phyloP scores from a whole-genome alignment of 2,329 filamentous ascomycete species.

The Fusarium scirpi region DNA sequence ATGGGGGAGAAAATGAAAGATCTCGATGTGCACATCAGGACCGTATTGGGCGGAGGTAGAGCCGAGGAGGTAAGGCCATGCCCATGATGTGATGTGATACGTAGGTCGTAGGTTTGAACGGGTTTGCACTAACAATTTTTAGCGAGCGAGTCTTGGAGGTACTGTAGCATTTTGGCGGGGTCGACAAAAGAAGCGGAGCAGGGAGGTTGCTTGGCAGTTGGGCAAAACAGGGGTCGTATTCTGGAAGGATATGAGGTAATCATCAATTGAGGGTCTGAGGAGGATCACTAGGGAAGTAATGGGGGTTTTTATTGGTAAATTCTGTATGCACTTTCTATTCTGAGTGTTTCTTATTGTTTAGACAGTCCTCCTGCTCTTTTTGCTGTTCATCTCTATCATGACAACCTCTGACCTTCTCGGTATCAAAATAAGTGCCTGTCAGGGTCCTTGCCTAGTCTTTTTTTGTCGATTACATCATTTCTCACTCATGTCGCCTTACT shows the following conservation, averaged over 20 bases:
- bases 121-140: slow-evolving; percentile 29
- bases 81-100: slow-evolving; percentile 34
- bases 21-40: slow-evolving; percentile 39
- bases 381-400: not conserved
- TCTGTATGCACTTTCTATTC: not conserved
- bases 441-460: slow-evolving; percentile 27
- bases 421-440: not conserved
- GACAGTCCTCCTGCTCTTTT: not conserved
- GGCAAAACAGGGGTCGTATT: slow-evolving; percentile 16
- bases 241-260: slow-evolving; percentile 9
- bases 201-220: no score
- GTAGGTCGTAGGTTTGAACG: not conserved
- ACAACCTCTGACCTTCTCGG: not conserved
- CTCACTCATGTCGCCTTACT: slow-evolving; percentile 22
- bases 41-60: slow-evolving; percentile 23
- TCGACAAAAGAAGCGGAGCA: slow-evolving; percentile 42
- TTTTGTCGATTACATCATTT: slow-evolving; percentile 41
- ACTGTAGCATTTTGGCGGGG: slow-evolving; percentile 32
- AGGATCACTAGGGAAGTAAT: slow-evolving; percentile 1
- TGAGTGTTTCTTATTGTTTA: not conserved
- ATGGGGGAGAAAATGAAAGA: slow-evolving; percentile 23
- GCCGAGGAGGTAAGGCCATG: slow-evolving; percentile 15
- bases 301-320: not conserved
- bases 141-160: slow-evolving; percentile 19
- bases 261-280: slow-evolving; percentile 18